Conservation (phyloP, 805 yeast species). For the Hanseniaspora valbyensis region DNA sequence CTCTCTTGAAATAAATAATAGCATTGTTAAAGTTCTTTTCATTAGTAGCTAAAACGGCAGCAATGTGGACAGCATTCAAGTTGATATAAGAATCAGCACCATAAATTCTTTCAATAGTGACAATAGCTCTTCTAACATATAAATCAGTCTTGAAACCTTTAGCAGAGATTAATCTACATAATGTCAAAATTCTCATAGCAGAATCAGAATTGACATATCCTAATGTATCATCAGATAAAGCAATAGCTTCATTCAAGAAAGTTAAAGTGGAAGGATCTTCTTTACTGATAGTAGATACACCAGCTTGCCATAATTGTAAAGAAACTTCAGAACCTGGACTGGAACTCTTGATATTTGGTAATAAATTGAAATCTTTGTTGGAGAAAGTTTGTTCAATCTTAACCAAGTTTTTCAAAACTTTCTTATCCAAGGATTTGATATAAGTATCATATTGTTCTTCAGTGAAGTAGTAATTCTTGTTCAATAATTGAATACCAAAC, state of each 20-base stretch:
- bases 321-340: constrained; percentile 54
- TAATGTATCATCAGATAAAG: constrained; percentile 70
- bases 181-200: constrained; percentile 28
- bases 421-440: constrained; percentile 28
- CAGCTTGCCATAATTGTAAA: constrained; percentile 65
- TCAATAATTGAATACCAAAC: constrained; percentile 78
- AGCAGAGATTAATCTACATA: constrained; percentile 38
- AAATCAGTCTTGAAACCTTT: constrained; percentile 42
- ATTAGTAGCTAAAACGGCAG: constrained; percentile 60
- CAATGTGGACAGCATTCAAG: constrained; percentile 56
- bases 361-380: constrained; percentile 56
- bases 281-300: constrained; percentile 27
- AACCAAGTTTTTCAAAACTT: constrained; percentile 28
- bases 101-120: constrained; percentile 63
- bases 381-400: constrained; percentile 37
- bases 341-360: constrained; percentile 68
- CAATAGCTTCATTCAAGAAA: constrained; percentile 56
- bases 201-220: constrained; percentile 41
- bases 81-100: constrained; percentile 78
- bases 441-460: constrained; percentile 30
- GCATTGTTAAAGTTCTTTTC: constrained; percentile 51
- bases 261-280: constrained; percentile 47
- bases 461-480: constrained; percentile 33
- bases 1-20: constrained; percentile 49
- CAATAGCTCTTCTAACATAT: constrained; percentile 55